Percentiles rank a stretch among this genome's conserved stretches.
phyloP scores from a whole-genome alignment of 306 rosid genomes.

The Erythrophleum fordii region DNA sequence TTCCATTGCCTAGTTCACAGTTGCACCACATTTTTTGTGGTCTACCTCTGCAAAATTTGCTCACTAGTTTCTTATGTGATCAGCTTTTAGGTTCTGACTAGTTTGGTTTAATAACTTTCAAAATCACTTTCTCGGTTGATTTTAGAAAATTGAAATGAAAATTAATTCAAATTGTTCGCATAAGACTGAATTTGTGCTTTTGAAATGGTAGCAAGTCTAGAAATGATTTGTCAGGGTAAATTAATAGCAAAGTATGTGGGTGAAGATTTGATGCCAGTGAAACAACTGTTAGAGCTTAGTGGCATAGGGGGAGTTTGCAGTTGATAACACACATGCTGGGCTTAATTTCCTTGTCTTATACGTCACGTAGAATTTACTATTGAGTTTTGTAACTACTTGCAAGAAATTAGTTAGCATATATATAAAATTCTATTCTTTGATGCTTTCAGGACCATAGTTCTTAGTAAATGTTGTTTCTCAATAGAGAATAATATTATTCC shows the following conservation, averaged over 20 bases:
- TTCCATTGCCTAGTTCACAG: neutral
- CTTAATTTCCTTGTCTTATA: slow-evolving; percentile 21
- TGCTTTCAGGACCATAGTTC: neutral
- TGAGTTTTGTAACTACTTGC: slow-evolving; percentile 1
- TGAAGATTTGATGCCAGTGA: neutral
- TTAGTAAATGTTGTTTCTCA: slow-evolving; percentile 6
- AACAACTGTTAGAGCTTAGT: slow-evolving; percentile 8
- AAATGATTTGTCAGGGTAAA: neutral
- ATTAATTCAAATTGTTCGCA: neutral
- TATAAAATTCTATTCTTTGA: neutral
- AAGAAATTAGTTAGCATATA: neutral
- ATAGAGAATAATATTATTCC: neutral
- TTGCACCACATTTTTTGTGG: too few species aligned
- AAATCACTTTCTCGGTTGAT: neutral
- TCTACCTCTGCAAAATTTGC: slow-evolving; percentile 14
- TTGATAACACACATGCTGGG: too few species aligned
- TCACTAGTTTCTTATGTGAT: neutral
- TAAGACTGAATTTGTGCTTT: neutral
- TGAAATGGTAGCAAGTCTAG: neutral
- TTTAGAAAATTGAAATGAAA: neutral
- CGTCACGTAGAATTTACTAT: neutral
- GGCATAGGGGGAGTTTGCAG: neutral
- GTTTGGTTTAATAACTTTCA: neutral
- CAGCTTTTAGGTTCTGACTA: neutral
- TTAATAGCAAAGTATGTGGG: neutral